Base-by-base conservation (phyloP, 495 filamentous ascomycete genomes). In the Arthonia radiata region DNA sequence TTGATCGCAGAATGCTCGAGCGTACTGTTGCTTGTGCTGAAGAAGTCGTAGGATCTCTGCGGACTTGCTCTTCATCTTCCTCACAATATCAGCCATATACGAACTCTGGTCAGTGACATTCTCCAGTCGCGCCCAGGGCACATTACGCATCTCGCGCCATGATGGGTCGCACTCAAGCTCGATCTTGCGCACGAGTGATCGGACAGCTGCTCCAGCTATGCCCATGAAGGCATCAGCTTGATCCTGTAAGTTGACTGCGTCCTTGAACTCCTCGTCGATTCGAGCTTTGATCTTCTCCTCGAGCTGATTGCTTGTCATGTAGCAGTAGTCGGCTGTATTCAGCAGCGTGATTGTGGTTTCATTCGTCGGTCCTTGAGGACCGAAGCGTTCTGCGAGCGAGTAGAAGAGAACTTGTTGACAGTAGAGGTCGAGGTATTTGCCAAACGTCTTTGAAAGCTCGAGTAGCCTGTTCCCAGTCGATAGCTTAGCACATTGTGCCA, bases 251-350 rank as follows among this genome's bases (percentile, higher is more conserved):
- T 94, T 82, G 3, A 94, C 71, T 18, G 58, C 68, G 18, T 64
- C 47, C 19, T 65, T 65, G 26, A 90, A 52, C 1, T 75, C 69
- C 28, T 62, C 59, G 39, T 93, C 86, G 34, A 97, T 72, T 3
- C 76, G 62, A 33, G 68, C 66, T 48, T 79, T 90, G 50, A 97
- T 82, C 48, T 82, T 91, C 35, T 91, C 81, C 43, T 92, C 82
- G 1, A 97, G 52, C 37, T 92, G 83, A 30, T 64, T 74, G 35
- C 79, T 83, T 10, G 83, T 94, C 13, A 64, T 68, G 42, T 93
- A 82, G 60, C 89, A 94, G 47, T 94, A 97, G 40, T 97, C 86
- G 0, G 86, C 89, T 1, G 86, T 94, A 44, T 94, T 97, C 24
- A 97, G 56, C 4, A 94, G 77, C 1, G 83, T 54, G 6, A 91